A percentile compares a stretch with the other conserved stretches of the same genome.
Evolutionary conservation across 1,139 yeast species (phyloP).

Genomic region (Candida sojae): DNA sequence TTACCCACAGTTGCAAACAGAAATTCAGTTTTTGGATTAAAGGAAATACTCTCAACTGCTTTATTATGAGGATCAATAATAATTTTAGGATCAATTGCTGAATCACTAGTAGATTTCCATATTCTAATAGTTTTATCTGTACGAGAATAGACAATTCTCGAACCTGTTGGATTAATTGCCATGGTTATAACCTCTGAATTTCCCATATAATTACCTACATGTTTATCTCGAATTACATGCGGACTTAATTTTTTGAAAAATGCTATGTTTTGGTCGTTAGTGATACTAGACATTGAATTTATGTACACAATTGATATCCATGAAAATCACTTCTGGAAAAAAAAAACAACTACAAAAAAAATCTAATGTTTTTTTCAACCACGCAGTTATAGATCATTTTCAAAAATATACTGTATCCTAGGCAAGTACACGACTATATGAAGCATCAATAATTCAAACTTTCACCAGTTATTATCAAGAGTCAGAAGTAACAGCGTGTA

Average conservation of each 20-base stretch:
- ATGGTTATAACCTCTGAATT: constrained; percentile 34
- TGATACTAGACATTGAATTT: background rate
- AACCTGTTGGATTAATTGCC: constrained; percentile 42
- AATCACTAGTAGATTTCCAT: constrained; percentile 38
- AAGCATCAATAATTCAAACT: no score
- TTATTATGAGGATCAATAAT: constrained; percentile 48
- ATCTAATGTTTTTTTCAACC: no score
- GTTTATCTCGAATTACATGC: constrained; percentile 24
- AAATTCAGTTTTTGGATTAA: constrained; percentile 60
- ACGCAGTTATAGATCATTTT: no score
- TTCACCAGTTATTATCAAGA: no score
- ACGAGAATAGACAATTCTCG: constrained; percentile 46
- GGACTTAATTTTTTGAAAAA: constrained; percentile 28
- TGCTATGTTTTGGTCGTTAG: constrained; percentile 11
- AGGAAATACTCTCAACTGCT: constrained; percentile 52
- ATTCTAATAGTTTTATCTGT: constrained; percentile 48
- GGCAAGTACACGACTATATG: no score
- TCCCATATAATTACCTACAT: constrained; percentile 24
- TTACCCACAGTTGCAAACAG: constrained; percentile 61
- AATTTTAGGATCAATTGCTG: constrained; percentile 33
- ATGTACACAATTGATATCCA: background rate
- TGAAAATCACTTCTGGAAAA: background rate
- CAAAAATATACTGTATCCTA: no score
- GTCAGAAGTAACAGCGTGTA: no score
- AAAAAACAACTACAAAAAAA: no score